Percentiles rank a stretch among this genome's conserved stretches.
Evolutionary conservation across 345 rosid genomes (phyloP).

Genomic region (Capsella bursapastoris): DNA sequence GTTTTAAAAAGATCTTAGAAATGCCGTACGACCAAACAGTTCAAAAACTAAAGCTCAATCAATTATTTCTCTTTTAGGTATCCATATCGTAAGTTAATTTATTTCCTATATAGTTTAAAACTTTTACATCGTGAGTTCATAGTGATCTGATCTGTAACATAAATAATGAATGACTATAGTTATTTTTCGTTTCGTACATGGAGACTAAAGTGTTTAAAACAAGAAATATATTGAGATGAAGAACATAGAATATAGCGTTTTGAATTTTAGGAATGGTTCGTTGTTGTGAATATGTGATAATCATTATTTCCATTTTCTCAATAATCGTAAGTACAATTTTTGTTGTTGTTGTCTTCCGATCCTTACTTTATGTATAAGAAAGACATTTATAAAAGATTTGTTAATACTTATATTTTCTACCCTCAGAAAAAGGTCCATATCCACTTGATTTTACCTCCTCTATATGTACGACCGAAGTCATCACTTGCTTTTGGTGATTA

Average conservation of each 20-base stretch:
- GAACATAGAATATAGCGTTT: too few species aligned
- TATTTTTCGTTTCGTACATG: neutral
- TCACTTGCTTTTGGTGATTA: neutral
- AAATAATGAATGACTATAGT: neutral
- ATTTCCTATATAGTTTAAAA: neutral
- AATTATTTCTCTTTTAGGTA: conserved; percentile 18
- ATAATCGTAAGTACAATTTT: neutral
- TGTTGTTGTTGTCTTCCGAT: too few species aligned
- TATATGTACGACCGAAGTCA: neutral
- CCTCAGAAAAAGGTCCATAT: neutral
- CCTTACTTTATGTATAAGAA: too few species aligned
- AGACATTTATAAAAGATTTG: neutral
- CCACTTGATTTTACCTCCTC: neutral
- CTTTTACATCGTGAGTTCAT: neutral
- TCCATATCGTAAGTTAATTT: neutral
- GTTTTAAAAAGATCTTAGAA: conserved; percentile 23
- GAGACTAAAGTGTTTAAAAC: neutral
- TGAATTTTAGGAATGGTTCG: too few species aligned
- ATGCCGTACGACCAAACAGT: conserved; percentile 27
- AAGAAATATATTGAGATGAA: neutral
- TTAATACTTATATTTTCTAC: neutral
- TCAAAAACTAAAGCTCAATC: conserved; percentile 22
- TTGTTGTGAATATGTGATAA: neutral
- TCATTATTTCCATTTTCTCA: neutral
- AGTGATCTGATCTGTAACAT: conserved; percentile 3